Percentiles rank a stretch among this genome's conserved stretches.
These are phyloP conservation scores for Cnidoscolus chayamansa DNA, from an alignment of 441 rosid species.

Conservation along the genomic window DNA sequence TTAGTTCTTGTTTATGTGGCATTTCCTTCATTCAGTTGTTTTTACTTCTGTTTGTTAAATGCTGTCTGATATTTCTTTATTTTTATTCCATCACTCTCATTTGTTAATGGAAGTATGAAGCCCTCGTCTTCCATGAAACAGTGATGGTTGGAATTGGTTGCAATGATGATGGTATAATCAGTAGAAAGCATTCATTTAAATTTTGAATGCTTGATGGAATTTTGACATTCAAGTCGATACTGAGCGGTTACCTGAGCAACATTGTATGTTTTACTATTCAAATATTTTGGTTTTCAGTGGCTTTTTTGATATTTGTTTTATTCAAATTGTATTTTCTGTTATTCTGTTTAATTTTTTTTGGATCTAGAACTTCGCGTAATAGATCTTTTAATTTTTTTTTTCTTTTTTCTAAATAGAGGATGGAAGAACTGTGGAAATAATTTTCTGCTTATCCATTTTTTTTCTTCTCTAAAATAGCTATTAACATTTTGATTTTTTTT, in stretches of 20 bases:
- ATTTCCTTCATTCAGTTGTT: background rate
- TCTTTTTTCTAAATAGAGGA: background rate
- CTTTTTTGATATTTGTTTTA: background rate
- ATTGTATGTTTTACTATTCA: background rate
- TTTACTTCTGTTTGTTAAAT: background rate
- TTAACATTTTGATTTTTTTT: background rate
- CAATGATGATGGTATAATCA: slow-evolving; percentile 36
- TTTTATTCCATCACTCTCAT: background rate
- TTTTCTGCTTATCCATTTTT: background rate
- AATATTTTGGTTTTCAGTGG: background rate
- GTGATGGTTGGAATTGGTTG: slow-evolving; percentile 32
- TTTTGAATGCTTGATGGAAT: slow-evolving; percentile 34
- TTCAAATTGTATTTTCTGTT: background rate
- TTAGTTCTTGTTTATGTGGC: background rate
- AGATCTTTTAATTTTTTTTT: background rate
- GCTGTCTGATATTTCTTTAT: background rate
- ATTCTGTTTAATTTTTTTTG: background rate
- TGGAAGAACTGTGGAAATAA: background rate
- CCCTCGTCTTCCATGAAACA: background rate
- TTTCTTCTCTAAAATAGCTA: background rate
- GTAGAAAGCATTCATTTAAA: slow-evolving; percentile 26
- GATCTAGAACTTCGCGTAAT: background rate
- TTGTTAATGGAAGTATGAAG: background rate
- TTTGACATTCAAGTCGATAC: slow-evolving; percentile 45
- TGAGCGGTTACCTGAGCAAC: slow-evolving; percentile 68